These are phyloP conservation scores for Podospora anserina DNA, from an alignment of 495 filamentous ascomycete genomes.

Conservation along the genomic window DNA sequence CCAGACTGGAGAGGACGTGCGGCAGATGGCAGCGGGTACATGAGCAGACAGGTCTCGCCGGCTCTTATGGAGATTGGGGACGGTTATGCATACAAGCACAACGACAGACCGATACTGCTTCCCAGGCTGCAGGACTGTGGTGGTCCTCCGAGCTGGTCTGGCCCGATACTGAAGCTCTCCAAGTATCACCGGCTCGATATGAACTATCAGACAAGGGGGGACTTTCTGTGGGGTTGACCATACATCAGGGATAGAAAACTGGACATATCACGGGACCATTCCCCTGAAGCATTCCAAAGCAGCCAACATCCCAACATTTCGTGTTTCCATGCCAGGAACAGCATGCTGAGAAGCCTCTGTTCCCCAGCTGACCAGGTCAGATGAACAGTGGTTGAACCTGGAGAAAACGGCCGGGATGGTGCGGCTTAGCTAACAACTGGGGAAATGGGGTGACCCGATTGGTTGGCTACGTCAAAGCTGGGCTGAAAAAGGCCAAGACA, in stretches of 20 bases:
- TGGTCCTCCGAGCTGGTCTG: constrained; percentile 9
- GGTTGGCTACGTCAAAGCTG: not conserved
- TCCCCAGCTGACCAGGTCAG: constrained; percentile 17
- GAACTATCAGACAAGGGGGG: constrained; percentile 12
- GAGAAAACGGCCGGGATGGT: not conserved
- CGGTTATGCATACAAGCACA: constrained; percentile 19
- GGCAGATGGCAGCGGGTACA: constrained; percentile 15
- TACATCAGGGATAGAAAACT: not conserved
- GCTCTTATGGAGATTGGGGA: constrained; percentile 34
- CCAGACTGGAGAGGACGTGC: constrained; percentile 12
- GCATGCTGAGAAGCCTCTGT: not conserved
- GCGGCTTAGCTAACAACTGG: constrained; percentile 6
- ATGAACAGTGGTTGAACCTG: not conserved
- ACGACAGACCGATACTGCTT: constrained; percentile 27
- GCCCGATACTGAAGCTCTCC: not conserved
- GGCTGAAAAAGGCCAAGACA: constrained; percentile 15
- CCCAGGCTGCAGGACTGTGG: constrained; percentile 14
- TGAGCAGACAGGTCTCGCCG: constrained; percentile 7
- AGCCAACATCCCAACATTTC: not conserved
- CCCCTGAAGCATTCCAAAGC: not conserved
- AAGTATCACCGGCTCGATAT: constrained; percentile 25
- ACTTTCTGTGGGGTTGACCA: constrained; percentile 2
- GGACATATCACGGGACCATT: not conserved
- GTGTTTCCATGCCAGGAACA: constrained; percentile 5
- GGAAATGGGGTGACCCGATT: constrained; percentile 9